Conservation (phyloP, 2,329 filamentous ascomycete genomes). For the Penicillium sp. region DNA sequence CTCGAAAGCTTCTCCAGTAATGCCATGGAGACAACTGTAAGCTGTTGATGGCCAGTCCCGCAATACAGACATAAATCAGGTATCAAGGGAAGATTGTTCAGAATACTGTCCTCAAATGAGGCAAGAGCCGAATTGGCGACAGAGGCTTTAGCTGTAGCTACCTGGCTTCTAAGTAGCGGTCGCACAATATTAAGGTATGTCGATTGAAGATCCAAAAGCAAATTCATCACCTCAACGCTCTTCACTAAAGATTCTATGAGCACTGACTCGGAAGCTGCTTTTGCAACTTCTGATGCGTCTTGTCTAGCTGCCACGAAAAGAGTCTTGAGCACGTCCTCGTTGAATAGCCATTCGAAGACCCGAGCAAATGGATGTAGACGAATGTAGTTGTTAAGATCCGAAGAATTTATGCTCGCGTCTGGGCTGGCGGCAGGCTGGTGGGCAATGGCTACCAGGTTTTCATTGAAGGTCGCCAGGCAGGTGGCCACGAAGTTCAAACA, state of each 20-base stretch:
- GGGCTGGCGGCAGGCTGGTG: conserved; percentile 73
- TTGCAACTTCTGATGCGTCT: conserved; percentile 67
- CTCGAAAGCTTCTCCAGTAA: conserved; percentile 82
- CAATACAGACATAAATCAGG: conserved; percentile 83
- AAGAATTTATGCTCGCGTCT: conserved; percentile 69
- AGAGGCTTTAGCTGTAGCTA: conserved; percentile 54
- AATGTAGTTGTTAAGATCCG: conserved; percentile 74
- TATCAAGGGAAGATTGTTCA: conserved; percentile 74
- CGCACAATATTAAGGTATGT: conserved; percentile 89
- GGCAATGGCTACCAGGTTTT: conserved; percentile 81
- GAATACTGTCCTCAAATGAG: conserved; percentile 88
- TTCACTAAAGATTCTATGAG: conserved; percentile 73
- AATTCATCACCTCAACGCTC: conserved; percentile 77
- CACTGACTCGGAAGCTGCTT: conserved; percentile 71
- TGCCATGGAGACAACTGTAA: conserved; percentile 75
- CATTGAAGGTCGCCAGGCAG: conserved; percentile 85
- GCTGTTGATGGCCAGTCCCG: conserved; percentile 72
- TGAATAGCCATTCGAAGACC: conserved; percentile 98
- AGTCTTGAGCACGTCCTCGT: conserved; percentile 76
- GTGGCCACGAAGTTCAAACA: conserved; percentile 80
- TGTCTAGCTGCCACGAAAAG: conserved; percentile 78
- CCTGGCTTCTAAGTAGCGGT: conserved; percentile 67
- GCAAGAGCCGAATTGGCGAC: conserved; percentile 73
- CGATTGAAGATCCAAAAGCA: conserved; percentile 79
- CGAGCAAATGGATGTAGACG: conserved; percentile 87